phyloP scores from a whole-genome alignment of 306 rosid genomes.

The Quercus berberidifolia region DNA sequence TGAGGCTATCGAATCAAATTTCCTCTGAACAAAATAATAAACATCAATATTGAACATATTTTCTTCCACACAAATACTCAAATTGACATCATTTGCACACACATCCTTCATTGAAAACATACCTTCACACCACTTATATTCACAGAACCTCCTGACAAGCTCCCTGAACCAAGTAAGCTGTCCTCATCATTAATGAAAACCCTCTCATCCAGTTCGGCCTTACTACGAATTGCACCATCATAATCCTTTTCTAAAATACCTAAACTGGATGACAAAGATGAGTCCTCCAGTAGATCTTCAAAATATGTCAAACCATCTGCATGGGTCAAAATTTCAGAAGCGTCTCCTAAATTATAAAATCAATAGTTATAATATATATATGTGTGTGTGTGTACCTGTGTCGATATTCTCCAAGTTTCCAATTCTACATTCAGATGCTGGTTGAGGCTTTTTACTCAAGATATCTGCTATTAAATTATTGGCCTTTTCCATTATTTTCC shows the following conservation, averaged over 20 bases:
- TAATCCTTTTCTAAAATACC: slow-evolving; percentile 74
- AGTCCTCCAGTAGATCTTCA: slow-evolving; percentile 73
- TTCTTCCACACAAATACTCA: not conserved
- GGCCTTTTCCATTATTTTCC: slow-evolving; percentile 75
- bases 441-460: slow-evolving; percentile 69
- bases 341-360: not conserved
- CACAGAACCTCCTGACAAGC: slow-evolving; percentile 65
- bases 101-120: slow-evolving; percentile 18
- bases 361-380: not conserved
- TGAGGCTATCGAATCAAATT: slow-evolving; percentile 67
- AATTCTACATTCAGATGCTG: slow-evolving; percentile 67
- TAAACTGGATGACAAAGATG: slow-evolving; percentile 56
- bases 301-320: slow-evolving; percentile 87
- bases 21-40: slow-evolving; percentile 55
- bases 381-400: slow-evolving; percentile 44
- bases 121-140: slow-evolving; percentile 74
- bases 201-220: slow-evolving; percentile 90
- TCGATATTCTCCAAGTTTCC: slow-evolving; percentile 68
- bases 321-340: slow-evolving; percentile 11
- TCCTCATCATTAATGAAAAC: slow-evolving; percentile 81
- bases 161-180: slow-evolving; percentile 80
- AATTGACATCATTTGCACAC: not conserved
- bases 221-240: slow-evolving; percentile 53
- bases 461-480: slow-evolving; percentile 69
- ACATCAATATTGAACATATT: slow-evolving; percentile 13